Evolutionary conservation across 1,139 yeast species (phyloP).

Genomic region (Lodderomyces jiufengensis): DNA sequence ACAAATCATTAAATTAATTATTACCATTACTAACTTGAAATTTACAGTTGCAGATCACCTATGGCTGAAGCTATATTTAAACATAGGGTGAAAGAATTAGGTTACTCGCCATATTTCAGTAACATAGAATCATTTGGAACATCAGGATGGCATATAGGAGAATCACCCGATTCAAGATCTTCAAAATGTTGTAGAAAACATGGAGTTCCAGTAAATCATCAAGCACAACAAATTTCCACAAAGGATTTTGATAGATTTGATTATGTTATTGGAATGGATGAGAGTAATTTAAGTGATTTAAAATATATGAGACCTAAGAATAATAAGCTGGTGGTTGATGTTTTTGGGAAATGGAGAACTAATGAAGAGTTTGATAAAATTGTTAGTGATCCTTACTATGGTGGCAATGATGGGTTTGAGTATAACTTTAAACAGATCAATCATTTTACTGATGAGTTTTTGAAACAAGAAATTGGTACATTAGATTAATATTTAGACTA

Average conservation of each 20-base stretch:
- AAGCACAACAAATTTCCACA: constrained; percentile 64
- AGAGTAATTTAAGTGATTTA: constrained; percentile 58
- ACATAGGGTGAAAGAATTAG: constrained; percentile 53
- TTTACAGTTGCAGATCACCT: constrained; percentile 82
- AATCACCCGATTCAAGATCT: constrained; percentile 74
- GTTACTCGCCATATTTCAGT: constrained; percentile 39
- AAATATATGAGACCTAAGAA: constrained; percentile 55
- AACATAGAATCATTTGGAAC: constrained; percentile 87
- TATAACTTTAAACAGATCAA: constrained; percentile 67
- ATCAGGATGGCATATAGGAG: constrained; percentile 80
- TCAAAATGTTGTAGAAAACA: constrained; percentile 64
- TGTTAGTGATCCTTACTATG: constrained; percentile 91
- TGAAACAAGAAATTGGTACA: constrained; percentile 44
- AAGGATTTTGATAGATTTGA: constrained; percentile 69
- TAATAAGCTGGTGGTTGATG: constrained; percentile 45
- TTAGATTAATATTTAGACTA: constrained; percentile 9
- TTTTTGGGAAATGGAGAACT: constrained; percentile 78
- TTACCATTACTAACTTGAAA: constrained; percentile 13
- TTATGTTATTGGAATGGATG: constrained; percentile 85
- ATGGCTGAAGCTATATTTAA: constrained; percentile 95
- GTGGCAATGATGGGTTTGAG: constrained; percentile 81
- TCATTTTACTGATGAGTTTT: constrained; percentile 68
- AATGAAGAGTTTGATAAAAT: constrained; percentile 48
- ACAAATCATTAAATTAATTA: constrained; percentile 3
- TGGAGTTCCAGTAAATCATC: constrained; percentile 71